These are phyloP conservation scores for Xylaria sp. DNA, from an alignment of 495 filamentous ascomycete species.

Conservation along the genomic window DNA sequence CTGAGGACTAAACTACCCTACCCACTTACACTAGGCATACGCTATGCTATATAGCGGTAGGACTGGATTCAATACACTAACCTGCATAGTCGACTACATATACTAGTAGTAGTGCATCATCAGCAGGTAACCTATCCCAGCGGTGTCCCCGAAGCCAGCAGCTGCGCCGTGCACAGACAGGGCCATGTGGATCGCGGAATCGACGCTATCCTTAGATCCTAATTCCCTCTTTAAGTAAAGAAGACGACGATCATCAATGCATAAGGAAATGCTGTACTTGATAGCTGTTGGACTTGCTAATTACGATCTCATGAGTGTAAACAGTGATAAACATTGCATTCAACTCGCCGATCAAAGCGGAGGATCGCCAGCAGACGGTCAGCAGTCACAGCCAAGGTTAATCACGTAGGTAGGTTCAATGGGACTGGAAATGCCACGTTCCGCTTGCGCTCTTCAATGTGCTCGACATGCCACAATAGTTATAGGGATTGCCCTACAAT, in stretches of 20 bases:
- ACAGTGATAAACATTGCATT: slow-evolving; percentile 1
- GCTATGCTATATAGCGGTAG: background rate
- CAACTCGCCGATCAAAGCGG: slow-evolving; percentile 21
- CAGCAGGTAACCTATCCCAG: slow-evolving; percentile 1
- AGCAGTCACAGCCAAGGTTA: background rate
- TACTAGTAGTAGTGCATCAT: background rate
- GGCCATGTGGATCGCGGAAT: slow-evolving; percentile 14
- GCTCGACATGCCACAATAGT: background rate
- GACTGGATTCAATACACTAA: background rate
- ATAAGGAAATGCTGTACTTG: background rate
- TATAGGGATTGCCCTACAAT: no score
- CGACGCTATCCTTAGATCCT: slow-evolving; percentile 23
- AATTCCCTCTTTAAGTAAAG: slow-evolving; percentile 2
- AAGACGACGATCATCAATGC: slow-evolving; percentile 15
- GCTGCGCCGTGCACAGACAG: slow-evolving; percentile 11
- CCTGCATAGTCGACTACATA: no score
- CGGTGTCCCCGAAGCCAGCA: slow-evolving; percentile 1
- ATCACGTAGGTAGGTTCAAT: background rate
- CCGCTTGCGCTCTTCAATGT: background rate
- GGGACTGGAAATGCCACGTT: background rate
- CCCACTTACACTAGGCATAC: background rate
- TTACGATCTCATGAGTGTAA: background rate
- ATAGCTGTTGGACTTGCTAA: slow-evolving; percentile 10
- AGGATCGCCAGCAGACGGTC: background rate
- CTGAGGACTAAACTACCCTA: background rate